Percentiles rank a stretch among this genome's conserved stretches.
phyloP scores from a whole-genome alignment of 2,329 filamentous ascomycete species.

The Alternaria longipes region DNA sequence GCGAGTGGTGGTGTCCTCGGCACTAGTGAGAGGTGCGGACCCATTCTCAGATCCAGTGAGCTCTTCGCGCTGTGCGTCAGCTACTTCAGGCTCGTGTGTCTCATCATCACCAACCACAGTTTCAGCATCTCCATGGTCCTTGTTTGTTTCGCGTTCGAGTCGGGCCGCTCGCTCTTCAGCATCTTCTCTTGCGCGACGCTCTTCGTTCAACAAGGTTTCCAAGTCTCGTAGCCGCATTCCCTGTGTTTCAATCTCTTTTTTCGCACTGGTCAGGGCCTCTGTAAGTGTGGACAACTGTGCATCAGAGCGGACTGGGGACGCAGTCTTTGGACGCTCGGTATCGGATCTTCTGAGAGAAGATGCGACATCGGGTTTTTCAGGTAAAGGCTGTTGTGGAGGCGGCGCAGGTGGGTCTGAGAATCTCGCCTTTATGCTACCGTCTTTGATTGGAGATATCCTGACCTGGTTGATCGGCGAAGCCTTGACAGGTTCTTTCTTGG shows the following conservation, averaged over 20 bases:
- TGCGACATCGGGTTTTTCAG: conserved; percentile 85
- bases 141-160: conserved; percentile 69
- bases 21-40: conserved; percentile 27
- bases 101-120: conserved; percentile 30
- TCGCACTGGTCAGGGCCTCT: conserved; percentile 83
- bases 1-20: conserved; percentile 55
- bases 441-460: conserved; percentile 64
- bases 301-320: conserved; percentile 69
- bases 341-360: conserved; percentile 75
- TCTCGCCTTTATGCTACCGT: conserved; percentile 73
- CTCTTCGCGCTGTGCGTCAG: conserved; percentile 26
- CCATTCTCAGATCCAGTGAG: conserved; percentile 30
- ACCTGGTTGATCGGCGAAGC: conserved; percentile 54
- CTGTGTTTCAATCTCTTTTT: conserved; percentile 87
- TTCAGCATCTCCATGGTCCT: conserved; percentile 50
- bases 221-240: conserved; percentile 80
- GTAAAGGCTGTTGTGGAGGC: conserved; percentile 89
- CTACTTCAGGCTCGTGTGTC: conserved; percentile 19
- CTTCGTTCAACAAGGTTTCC: conserved; percentile 79
- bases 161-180: conserved; percentile 84
- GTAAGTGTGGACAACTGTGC: conserved; percentile 85
- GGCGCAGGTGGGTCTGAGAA: conserved; percentile 95
- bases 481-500: conserved; percentile 62
- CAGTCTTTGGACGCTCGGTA: conserved; percentile 74
- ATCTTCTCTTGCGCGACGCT: conserved; percentile 80